phyloP scores from a whole-genome alignment of 805 yeast species.

The Wickerhamomyces canadensis region DNA sequence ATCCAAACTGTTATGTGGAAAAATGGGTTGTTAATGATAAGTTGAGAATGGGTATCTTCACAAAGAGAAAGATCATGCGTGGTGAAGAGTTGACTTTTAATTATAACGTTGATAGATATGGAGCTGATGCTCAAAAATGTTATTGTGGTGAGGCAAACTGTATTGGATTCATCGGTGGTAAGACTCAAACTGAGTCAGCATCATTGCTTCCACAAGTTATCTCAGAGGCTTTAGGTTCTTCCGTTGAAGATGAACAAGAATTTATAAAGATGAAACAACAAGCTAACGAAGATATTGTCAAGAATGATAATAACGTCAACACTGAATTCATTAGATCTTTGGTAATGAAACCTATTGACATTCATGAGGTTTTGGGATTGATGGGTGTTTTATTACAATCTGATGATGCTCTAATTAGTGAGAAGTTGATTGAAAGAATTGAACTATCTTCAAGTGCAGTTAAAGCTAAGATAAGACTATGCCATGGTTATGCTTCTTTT shows the following conservation, averaged over 20 bases:
- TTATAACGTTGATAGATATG: constrained; percentile 93
- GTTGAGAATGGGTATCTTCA: constrained; percentile 90
- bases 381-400: constrained; percentile 78
- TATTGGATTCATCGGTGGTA: constrained; percentile 92
- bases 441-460: constrained; percentile 46
- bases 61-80: constrained; percentile 58
- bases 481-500: constrained; percentile 85
- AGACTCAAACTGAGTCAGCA: constrained; percentile 92
- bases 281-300: constrained; percentile 37
- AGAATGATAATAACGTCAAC: constrained; percentile 55
- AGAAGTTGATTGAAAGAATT: constrained; percentile 64
- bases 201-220: constrained; percentile 75
- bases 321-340: constrained; percentile 59
- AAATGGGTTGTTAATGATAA: constrained; percentile 96
- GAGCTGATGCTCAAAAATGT: constrained; percentile 91
- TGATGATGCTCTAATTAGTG: constrained; percentile 59
- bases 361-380: constrained; percentile 66
- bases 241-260: constrained; percentile 58
- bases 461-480: constrained; percentile 55
- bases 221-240: constrained; percentile 82
- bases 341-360: constrained; percentile 42
- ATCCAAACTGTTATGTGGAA: constrained; percentile 91
- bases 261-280: constrained; percentile 61
- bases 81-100: constrained; percentile 86
- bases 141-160: constrained; percentile 92